Conservation (phyloP, 768 basidiomycete genomes). For the Cyathus striatus region DNA sequence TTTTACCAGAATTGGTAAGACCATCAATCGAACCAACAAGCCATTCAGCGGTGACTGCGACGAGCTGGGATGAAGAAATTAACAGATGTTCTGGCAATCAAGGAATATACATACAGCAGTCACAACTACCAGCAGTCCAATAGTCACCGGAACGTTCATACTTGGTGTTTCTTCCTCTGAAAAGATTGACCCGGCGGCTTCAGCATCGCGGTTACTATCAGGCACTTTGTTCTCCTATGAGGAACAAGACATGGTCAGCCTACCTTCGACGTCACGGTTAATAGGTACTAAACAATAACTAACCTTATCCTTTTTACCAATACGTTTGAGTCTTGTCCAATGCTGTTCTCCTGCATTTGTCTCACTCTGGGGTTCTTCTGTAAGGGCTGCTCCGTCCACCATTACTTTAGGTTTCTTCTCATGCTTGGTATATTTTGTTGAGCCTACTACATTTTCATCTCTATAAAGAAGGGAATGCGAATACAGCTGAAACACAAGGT, state of each 20-base stretch:
- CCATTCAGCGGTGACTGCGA: too few species aligned
- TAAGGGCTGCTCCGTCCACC: constrained; percentile 1
- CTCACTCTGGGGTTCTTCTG: too few species aligned
- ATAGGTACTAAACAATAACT: too few species aligned
- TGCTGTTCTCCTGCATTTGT: too few species aligned
- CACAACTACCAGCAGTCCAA: constrained; percentile 50
- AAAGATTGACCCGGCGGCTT: too few species aligned
- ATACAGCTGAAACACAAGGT: constrained; percentile 74
- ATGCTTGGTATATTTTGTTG: constrained; percentile 25
- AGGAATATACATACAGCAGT: constrained; percentile 53
- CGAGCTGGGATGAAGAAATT: constrained; percentile 61
- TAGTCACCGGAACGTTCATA: constrained; percentile 48
- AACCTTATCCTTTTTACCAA: too few species aligned
- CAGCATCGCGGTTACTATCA: too few species aligned
- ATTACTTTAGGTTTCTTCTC: constrained; percentile 8
- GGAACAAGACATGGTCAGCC: too few species aligned
- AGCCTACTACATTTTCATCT: constrained; percentile 35
- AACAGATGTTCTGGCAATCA: constrained; percentile 49
- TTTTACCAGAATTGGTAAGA: constrained; percentile 49
- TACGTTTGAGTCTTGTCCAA: too few species aligned
- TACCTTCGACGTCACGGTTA: constrained; percentile 15
- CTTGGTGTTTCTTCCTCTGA: constrained; percentile 46
- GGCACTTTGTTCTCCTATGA: too few species aligned
- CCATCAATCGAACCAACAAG: constrained; percentile 81
- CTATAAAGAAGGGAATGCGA: constrained; percentile 71